Evolutionary conservation across 2,329 filamentous ascomycete genomes (phyloP).

Genomic region (Tolypocladium inflatum): DNA sequence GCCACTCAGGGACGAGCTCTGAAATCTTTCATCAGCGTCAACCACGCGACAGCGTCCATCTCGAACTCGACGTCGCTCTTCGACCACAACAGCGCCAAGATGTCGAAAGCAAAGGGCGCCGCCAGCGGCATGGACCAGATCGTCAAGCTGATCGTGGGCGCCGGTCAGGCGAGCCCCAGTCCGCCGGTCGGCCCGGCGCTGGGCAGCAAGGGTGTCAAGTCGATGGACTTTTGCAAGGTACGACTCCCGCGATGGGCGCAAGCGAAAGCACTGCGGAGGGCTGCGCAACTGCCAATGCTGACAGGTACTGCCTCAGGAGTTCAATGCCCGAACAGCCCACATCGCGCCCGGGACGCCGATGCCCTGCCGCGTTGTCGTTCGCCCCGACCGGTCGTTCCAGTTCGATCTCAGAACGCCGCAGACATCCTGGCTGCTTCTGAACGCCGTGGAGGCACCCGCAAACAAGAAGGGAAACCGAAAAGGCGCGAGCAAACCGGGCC

Average conservation of each 20-base stretch:
- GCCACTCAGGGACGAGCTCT: neutral
- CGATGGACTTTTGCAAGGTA: conserved; percentile 99
- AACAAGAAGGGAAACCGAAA: conserved; percentile 69
- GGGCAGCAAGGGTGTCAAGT: conserved; percentile 96
- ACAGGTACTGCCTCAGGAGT: conserved; percentile 54
- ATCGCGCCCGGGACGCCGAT: conserved; percentile 76
- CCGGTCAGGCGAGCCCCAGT: conserved; percentile 88
- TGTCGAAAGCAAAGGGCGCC: conserved; percentile 42
- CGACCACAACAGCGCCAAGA: conserved; percentile 19
- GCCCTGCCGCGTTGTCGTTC: conserved; percentile 83
- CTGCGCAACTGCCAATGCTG: conserved; percentile 4
- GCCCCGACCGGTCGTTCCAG: conserved; percentile 83
- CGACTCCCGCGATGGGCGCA: neutral
- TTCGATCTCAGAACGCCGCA: conserved; percentile 92
- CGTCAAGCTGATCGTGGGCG: conserved; percentile 95
- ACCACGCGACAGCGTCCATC: conserved; percentile 1
- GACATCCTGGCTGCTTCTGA: conserved; percentile 82
- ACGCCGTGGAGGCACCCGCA: conserved; percentile 65
- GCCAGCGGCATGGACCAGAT: conserved; percentile 53
- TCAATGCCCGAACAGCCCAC: conserved; percentile 88
- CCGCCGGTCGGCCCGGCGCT: conserved; percentile 93
- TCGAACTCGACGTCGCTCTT: conserved; percentile 3
- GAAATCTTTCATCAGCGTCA: conserved; percentile 6
- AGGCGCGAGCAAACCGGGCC: conserved; percentile 65
- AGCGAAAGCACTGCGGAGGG: neutral